A percentile compares a stretch with the other conserved stretches of the same genome.
Evolutionary conservation across 2,329 filamentous ascomycete species (phyloP).

Genomic region (Colletotrichum camelliae): DNA sequence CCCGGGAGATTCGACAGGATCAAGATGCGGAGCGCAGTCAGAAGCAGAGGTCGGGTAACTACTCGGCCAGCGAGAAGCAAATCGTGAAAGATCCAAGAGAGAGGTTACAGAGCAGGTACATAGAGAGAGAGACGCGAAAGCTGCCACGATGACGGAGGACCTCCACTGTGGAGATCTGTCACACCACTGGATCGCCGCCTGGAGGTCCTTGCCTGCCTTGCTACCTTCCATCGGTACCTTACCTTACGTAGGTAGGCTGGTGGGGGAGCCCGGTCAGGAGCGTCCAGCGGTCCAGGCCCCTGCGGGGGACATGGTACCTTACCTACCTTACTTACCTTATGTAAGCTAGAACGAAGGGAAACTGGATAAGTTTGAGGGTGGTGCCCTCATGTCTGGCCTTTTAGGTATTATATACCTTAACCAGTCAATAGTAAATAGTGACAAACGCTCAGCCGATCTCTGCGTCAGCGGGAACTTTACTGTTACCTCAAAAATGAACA

Average conservation of each 20-base stretch:
- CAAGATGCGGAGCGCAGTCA: not conserved
- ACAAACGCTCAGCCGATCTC: not conserved
- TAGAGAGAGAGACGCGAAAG: not conserved
- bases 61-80: not conserved
- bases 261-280: not conserved
- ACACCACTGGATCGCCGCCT: not conserved
- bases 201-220: not conserved
- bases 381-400: not conserved
- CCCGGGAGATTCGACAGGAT: not conserved
- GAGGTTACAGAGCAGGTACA: not conserved
- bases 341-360: not conserved
- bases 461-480: not conserved
- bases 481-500: not conserved
- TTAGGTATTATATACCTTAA: not conserved
- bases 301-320: not conserved
- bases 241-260: not conserved
- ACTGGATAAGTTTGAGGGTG: not conserved
- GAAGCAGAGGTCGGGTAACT: not conserved
- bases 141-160: not conserved
- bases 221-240: too few species aligned
- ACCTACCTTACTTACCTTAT: not conserved
- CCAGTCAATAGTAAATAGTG: not conserved
- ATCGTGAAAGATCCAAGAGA: not conserved
- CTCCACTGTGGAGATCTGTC: conserved; percentile 9
- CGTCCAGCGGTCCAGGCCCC: not conserved